Base-by-base conservation (phyloP, 192 early-diverging fungal species). In the Ramicandelaber brevisporus region DNA sequence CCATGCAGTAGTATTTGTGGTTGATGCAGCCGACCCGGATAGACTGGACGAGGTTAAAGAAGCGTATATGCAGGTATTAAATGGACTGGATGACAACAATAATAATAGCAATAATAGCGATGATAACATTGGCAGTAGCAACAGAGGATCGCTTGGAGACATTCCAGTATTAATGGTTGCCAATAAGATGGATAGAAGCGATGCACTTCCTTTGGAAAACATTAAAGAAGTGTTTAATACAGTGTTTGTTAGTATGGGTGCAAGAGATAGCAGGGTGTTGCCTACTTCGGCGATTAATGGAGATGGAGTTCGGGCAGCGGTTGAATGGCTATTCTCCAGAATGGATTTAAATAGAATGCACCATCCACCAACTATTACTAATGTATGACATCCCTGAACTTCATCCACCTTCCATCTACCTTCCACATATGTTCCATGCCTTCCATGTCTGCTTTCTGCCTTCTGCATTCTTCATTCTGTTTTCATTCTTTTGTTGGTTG, bases 301-400 rank as follows among this genome's bases (percentile, higher is more conserved):
- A 9, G 55, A 63, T 46, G 84, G 84, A 4, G 75, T 88, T n/a
- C 46, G 63, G 28, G 77, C 84, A 11, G 78, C 84, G 1, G 59
- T 88, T 8, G 80, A 88, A 36, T 88, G 84, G 84, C 51, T 88
- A 20, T 60, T n/a, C n/a, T n/a, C n/a, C n/a, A n/a, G n/a, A n/a
- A n/a, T n/a, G n/a, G n/a, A n/a, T n/a, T n/a, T n/a, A n/a, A n/a
- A n/a, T n/a, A n/a, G n/a, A n/a, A n/a, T n/a, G n/a, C n/a, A n/a
- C n/a, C n/a, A n/a, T n/a, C n/a, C n/a, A n/a, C n/a, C n/a, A n/a
- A n/a, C n/a, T n/a, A n/a, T n/a, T n/a, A n/a, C n/a, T n/a, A n/a
- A n/a, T n/a, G n/a, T n/a, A n/a, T n/a, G n/a, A n/a, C n/a, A n/a
- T n/a, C n/a, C n/a, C n/a, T n/a, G n/a, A n/a, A n/a, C n/a, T n/a